Evolutionary conservation across 352 stramenopile genomes (phyloP).

Genomic region (Phytophthora nicotianae): DNA sequence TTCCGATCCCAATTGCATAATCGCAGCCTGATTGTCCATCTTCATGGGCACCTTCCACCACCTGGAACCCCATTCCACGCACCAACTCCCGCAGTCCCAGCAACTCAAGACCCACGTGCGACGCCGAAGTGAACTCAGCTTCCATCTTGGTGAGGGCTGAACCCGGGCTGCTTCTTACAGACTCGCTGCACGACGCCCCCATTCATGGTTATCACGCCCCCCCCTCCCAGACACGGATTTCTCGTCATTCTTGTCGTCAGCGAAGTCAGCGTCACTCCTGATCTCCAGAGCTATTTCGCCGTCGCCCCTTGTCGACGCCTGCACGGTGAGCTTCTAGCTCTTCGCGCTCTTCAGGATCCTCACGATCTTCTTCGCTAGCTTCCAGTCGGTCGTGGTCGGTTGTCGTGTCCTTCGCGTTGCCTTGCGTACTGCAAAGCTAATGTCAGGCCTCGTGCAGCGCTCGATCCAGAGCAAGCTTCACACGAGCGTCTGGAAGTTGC

Average conservation of each 20-base stretch:
- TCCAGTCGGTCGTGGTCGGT: not conserved
- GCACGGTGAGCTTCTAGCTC: not conserved
- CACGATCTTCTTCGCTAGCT: not conserved
- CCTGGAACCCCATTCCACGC: not conserved
- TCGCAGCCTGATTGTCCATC: conserved; percentile 1
- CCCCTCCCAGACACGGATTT: conserved; percentile 1
- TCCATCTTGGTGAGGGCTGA: no score
- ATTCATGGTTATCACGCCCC: conserved; percentile 7
- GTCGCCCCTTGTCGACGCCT: not conserved
- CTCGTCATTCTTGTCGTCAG: conserved; percentile 1
- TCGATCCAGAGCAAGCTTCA: conserved; percentile 35
- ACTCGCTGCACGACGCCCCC: conserved; percentile 4
- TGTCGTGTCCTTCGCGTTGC: not conserved
- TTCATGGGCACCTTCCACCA: conserved; percentile 1
- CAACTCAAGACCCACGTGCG: conserved; percentile 2
- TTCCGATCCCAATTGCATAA: no score
- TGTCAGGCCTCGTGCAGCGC: conserved; percentile 23
- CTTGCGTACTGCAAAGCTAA: not conserved
- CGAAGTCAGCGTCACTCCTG: conserved; percentile 5
- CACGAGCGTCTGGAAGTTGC: conserved; percentile 39
- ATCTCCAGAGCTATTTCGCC: not conserved
- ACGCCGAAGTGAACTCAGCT: conserved; percentile 6
- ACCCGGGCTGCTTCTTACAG: conserved; percentile 6
- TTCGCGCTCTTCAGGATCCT: conserved; percentile 4
- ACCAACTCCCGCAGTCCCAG: not conserved